Evolutionary conservation across 345 rosid species (phyloP), one percentile per base, ranked within the genome.

Genomic region (Citrus australasica): DNA sequence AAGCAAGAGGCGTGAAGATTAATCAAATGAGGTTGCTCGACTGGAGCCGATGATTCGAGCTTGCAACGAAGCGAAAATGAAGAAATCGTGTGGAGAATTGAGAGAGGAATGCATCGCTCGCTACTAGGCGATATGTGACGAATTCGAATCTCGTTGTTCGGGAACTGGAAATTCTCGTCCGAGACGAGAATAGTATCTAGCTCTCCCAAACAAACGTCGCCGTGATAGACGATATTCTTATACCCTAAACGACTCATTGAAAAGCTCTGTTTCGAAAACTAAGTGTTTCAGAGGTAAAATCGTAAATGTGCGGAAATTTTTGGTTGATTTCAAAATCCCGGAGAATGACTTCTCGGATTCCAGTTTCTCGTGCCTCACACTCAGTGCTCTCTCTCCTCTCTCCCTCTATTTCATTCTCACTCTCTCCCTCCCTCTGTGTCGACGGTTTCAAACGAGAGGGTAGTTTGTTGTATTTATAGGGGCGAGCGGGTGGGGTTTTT

Each of bases 51-150:
- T 0, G 98, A 90, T 82, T 93, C 95, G 60, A 97, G 98, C 90
- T 97, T 97, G 87, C 98, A 97, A 13, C 95, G 84, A 68, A 94
- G 92, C 22, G 99, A 84, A 56, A 76, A 90, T 19, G 99, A 87
- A 62, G 99, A 90, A 75, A 97, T 86, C 24, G 97, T 90, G 51
- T 92, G 97, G 65, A 96, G 93, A 82, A 97, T 81, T 27, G 99
- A 90, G 35, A 94, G 97, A 40, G 99, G 98, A 82, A 93, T 92
- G 77, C 99, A 97, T 33, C 99, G 89, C 79, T 93, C 98, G 76
- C 98, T 90, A 19, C 66, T 77, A 1, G 87, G 90, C 38, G 97
- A 89, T 22, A 97, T 72, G 82, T 83, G 97, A 74, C 87, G 97
- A 89, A 94, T 93, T 74, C 97, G 94, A 73, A 93, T 92, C 91